Evolutionary conservation across 2,329 filamentous ascomycete species (phyloP), one percentile per base, ranked within the genome.

Genomic region (Talaromyces marneffei): DNA sequence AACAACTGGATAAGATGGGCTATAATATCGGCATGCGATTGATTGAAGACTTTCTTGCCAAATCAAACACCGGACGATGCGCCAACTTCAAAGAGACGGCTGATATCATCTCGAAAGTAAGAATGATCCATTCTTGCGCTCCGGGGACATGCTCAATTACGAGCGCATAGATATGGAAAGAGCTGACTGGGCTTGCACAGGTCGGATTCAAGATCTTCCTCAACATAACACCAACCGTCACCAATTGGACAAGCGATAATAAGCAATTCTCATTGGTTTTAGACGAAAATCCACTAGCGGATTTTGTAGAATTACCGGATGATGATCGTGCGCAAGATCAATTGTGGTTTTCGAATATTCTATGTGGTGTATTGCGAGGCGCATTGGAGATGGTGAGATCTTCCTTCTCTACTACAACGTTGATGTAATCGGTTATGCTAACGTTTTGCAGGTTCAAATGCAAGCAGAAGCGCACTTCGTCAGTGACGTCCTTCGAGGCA

Each of bases 151-250:
- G 12, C n/a, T 33, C 16, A 20, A 20, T 10, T 10, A 33, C n/a
- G n/a, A 9, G 16, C 18, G 27, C 14, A 23, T 20, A 12, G 52
- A 25, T 14, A 55, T 6, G 23, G 20, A 10, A 7, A 55, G 33
- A 33, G 33, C 35, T 63, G 44, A 46, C 61, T 67, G 57, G 66
- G 62, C 29, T 52, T 40, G 18, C 52, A 63, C 66, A 97, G 90
- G 89, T 99, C 66, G 94, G 94, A 61, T 99, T 99, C 80, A 97
- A 99, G 79, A 96, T 99, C 66, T 99, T 99, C 75, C 85, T 99
- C 64, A 99, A 99, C 72, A 92, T 97, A 68, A 95, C 92, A 3
- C 94, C 94, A 0, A 89, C 88, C 7, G 88, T 97, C 65, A 91
- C 92, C 53, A 97, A 96, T 73, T 99, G 94, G 94, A 94, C 92